A percentile compares a stretch with the other conserved stretches of the same genome.
These are phyloP conservation scores for Fusarium begoniae DNA, from an alignment of 2,329 filamentous ascomycete species.

Conservation along the genomic window DNA sequence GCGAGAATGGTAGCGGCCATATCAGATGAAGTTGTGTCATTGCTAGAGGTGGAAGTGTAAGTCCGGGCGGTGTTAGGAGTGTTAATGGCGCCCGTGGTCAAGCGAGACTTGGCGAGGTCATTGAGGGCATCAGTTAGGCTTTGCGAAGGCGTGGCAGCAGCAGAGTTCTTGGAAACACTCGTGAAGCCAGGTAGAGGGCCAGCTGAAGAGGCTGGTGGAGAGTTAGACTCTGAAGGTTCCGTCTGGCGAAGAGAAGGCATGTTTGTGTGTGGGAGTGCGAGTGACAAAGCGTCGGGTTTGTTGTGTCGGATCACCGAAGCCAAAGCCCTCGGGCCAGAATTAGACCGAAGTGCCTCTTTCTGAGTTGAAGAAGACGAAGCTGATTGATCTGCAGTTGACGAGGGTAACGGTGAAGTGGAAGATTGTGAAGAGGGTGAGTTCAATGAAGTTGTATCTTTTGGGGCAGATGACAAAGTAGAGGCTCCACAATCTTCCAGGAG, in stretches of 20 bases:
- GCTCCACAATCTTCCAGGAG: conserved; percentile 39
- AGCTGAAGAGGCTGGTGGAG: conserved; percentile 7
- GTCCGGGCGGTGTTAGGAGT: conserved; percentile 37
- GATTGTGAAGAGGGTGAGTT: conserved; percentile 1
- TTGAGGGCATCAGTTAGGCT: conserved; percentile 70
- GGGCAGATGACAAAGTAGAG: conserved; percentile 27
- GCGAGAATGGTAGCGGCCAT: conserved; percentile 25
- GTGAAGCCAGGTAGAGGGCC: conserved; percentile 4
- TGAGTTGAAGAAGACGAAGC: conserved; percentile 40
- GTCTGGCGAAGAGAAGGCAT: conserved; percentile 62
- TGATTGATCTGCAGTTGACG: conserved; percentile 5
- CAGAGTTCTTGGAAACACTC: conserved; percentile 39
- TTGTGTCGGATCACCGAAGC: conserved; percentile 71
- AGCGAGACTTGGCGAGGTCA: conserved; percentile 58
- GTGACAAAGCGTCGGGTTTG: conserved; percentile 70
- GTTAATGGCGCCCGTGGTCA: conserved; percentile 37
- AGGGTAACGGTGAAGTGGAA: conserved; percentile 12
- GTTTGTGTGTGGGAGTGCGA: conserved; percentile 50
- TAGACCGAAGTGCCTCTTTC: conserved; percentile 47
- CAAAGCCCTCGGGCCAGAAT: conserved; percentile 78
- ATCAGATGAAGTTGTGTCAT: conserved; percentile 22
- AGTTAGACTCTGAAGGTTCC: conserved; percentile 47
- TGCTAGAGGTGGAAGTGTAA: conserved; percentile 22
- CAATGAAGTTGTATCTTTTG: conserved; percentile 13
- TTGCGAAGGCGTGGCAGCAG: conserved; percentile 60